Evolutionary conservation across 1,284 basidiomycete species (phyloP), one percentile per base, ranked within the genome.

Genomic region (Earliella scabrosa): DNA sequence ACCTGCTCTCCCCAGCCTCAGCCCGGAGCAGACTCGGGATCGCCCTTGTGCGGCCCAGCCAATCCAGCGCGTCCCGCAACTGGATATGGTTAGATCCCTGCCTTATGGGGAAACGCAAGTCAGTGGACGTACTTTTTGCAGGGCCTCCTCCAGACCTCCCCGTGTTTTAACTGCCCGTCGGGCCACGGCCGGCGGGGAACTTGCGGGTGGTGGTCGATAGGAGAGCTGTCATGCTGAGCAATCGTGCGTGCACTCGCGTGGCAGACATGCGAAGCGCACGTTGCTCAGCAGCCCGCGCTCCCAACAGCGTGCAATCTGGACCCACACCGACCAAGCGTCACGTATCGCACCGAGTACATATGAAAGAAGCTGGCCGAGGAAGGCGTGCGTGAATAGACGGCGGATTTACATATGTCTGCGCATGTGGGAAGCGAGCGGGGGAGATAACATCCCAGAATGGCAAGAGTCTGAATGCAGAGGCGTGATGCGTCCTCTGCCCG

Each of bases 41-140:
- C n/a, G n/a, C n/a, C n/a, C n/a, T n/a, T n/a, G n/a, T n/a, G n/a
- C n/a, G n/a, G n/a, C n/a, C n/a, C n/a, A n/a, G n/a, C 29, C 43
- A 32, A 3, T 31, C 45, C 46, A 13, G 18, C 27, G 8, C 47
- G 21, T 24, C 16, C 45, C n/a, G 21, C 16, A 21, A 27, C 56
- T 47, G 14, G 23, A 50, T 52, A 46, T 56, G 58, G 58, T 39
- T 31, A 38, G 4, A 24, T 9, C 23, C 21, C 27, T 59, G 58
- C 58, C 50, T 50, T 27, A 27, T 46, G 3, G 8, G 43, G 46
- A 23, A 4, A 24, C 32, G 27, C 27, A 18, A 9, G n/a, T n/a
- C n/a, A n/a, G n/a, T 26, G 18, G 24, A 27, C 32, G 32, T n/a
- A 45, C 10, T 4, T 16, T 5, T 45, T 8, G 24, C 32, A 34